Evolutionary conservation across 2,329 filamentous ascomycete genomes (phyloP), one percentile per base, ranked within the genome.

Genomic region (Penicillium glabrum): DNA sequence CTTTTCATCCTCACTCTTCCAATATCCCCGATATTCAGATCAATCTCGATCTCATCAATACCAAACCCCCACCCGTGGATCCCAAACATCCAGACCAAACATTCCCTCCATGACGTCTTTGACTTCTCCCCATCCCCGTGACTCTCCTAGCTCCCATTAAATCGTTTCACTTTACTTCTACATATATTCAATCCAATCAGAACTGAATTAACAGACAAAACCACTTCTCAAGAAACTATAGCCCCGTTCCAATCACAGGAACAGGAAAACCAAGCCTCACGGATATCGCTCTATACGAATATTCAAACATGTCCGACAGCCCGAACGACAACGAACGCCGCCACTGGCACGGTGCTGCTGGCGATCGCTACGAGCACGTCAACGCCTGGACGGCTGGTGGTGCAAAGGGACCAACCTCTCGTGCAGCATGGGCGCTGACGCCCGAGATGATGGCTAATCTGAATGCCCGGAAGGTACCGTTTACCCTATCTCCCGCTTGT

Each of bases 361-460:
- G 72, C 31, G 59, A 73, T 46, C 70, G 73, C 51, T 56, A 75
- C 57, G 69, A 75, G 46, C 73, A 74, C 48, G 65, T 60, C 39
- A 75, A 73, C 49, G 70, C 71, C 57, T 75, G 72, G 72, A 67
- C 71, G 54, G 60, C 53, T 29, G 73, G 73, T 27, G 73, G 72
- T 19, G 59, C 61, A 16, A 68, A 65, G 46, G 63, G 61, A 7
- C 66, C 70, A 13, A 53, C 56, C 2, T 26, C 56, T 23, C 60
- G 64, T 1, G 63, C 68, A 29, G 59, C 65, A 21, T 67, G 62
- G 61, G 66, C 64, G 8, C 57, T 63, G 24, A 62, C 58, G 7
- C 62, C 55, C 5, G 61, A 54, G 43, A 65, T 55, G 52, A 56
- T 43, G 19, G 61, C 51, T 10, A 50, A 50, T 4, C 14, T 50